Percentiles rank a stretch among this genome's conserved stretches.
Evolutionary conservation across 225 moss, liverwort and hornwort species (phyloP).

Genomic region (Anthoceros angustus): DNA sequence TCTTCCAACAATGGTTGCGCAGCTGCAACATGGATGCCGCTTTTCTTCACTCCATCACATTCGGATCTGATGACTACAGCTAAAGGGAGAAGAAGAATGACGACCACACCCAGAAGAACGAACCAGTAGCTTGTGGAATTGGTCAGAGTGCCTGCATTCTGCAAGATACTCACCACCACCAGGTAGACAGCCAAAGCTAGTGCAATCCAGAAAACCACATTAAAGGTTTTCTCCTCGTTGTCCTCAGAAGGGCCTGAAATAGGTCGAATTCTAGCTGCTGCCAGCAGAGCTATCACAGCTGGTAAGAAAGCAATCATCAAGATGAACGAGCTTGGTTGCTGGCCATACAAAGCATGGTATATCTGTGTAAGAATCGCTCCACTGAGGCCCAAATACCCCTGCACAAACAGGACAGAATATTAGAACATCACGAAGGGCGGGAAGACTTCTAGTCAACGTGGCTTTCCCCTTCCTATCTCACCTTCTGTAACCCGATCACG

Average conservation of each 20-base stretch:
- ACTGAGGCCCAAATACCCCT: background rate
- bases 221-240: conserved; percentile 15
- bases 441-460: background rate
- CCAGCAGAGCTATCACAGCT: conserved; percentile 5
- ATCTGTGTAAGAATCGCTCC: background rate
- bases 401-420: background rate
- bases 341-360: background rate
- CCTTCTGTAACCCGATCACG: conserved; percentile 56
- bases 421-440: background rate
- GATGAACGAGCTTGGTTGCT: conserved; percentile 2
- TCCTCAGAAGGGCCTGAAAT: conserved; percentile 9
- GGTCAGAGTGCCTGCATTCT: conserved; percentile 16
- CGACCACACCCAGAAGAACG: conserved; percentile 17
- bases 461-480: background rate
- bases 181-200: conserved; percentile 28
- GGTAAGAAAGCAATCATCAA: background rate
- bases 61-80: conserved; percentile 32
- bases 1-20: background rate
- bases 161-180: conserved; percentile 26
- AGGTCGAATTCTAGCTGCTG: conserved; percentile 18
- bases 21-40: background rate
- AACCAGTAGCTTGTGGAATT: conserved; percentile 9
- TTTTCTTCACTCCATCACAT: conserved; percentile 8
- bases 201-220: conserved; percentile 22
- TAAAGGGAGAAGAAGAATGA: conserved; percentile 28